Base-by-base conservation (phyloP, 2,329 filamentous ascomycete genomes). In the Talaromyces verruculosus region DNA sequence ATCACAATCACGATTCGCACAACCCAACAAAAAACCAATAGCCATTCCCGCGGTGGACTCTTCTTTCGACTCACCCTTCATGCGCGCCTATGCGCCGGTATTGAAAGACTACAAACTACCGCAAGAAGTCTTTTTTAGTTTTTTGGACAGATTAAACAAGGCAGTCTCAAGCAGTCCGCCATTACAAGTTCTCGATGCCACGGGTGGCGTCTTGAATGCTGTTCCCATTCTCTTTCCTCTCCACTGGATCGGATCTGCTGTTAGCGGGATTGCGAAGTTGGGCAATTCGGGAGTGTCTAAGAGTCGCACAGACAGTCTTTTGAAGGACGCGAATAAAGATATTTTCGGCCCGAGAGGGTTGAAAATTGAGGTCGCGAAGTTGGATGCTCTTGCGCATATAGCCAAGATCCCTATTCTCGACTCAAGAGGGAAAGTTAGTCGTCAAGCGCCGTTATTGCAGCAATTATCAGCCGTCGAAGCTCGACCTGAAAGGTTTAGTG, bases 111-210 rank as follows among this genome's bases (percentile, higher is more conserved):
- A 55, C 63, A 55, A 61, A 51, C 28, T 65, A 13, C 63, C 63
- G 4, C 57, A 51, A 39, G 63, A 65, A 60, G 47, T 25, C 25
- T 65, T 75, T 59, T 60, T 73, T n/a, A 41, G 17, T 7, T 74
- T 75, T 61, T 62, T 75, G 28, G 72, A 75, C 62, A 67, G 70
- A 25, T 63, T 75, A 37, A 75, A 75, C 59, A 69, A 72, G 30
- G 66, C 68, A 11, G 68, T 72, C 37, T 53, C 65, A 10, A 71
- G 63, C 61, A 73, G 69, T 25, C 73, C 73, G 3, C 72, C 73
- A 8, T 67, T 75, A 41, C 69, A 73, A 57, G 71, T 71, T 0
- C 69, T 75, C 22, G 70, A 74, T 5, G 69, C 65, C 17, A 73
- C 73, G 15, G 72, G 73, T 1, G 71, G 70, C 13, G 69, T 75